A percentile compares a stretch with the other conserved stretches of the same genome.
These are phyloP conservation scores for Amanita phalloides DNA, from an alignment of 768 basidiomycete genomes.

Conservation along the genomic window DNA sequence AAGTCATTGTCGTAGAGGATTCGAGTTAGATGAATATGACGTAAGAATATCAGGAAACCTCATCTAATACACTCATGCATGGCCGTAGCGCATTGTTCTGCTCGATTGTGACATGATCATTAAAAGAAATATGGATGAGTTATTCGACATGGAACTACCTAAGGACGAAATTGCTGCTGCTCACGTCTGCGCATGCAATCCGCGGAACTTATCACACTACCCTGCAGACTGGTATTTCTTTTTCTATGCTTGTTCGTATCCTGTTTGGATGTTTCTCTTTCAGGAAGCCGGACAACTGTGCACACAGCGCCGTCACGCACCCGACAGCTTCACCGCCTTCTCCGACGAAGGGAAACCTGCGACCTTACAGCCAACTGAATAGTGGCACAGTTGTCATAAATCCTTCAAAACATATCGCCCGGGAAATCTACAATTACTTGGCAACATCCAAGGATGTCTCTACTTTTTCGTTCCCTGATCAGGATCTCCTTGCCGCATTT, in stretches of 20 bases:
- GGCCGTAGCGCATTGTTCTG: slow-evolving; percentile 57
- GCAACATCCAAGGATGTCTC: slow-evolving; percentile 27
- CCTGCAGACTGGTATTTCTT: slow-evolving; percentile 69
- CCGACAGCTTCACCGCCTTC: slow-evolving; percentile 30
- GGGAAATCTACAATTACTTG: slow-evolving; percentile 46
- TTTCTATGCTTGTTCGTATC: not conserved
- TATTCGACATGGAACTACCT: slow-evolving; percentile 49
- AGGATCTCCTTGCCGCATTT: slow-evolving; percentile 77
- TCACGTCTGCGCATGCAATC: slow-evolving; percentile 94
- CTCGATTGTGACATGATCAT: slow-evolving; percentile 88
- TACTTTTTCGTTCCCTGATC: slow-evolving; percentile 69
- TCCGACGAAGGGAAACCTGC: slow-evolving; percentile 35
- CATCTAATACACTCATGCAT: slow-evolving; percentile 5
- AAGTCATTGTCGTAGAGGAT: slow-evolving; percentile 27
- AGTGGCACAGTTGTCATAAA: slow-evolving; percentile 80
- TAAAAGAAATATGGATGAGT: slow-evolving; percentile 69
- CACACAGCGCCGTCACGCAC: slow-evolving; percentile 49
- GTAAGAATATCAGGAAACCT: slow-evolving; percentile 23
- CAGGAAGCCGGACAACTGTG: slow-evolving; percentile 92
- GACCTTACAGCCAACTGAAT: slow-evolving; percentile 80
- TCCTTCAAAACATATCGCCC: slow-evolving; percentile 51
- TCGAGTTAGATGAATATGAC: slow-evolving; percentile 59
- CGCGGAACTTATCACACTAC: slow-evolving; percentile 74
- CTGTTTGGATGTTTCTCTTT: slow-evolving; percentile 7
- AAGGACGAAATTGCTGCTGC: slow-evolving; percentile 74